Conservation (phyloP, 1,284 basidiomycete genomes). For the Trichosporon asahii region DNA sequence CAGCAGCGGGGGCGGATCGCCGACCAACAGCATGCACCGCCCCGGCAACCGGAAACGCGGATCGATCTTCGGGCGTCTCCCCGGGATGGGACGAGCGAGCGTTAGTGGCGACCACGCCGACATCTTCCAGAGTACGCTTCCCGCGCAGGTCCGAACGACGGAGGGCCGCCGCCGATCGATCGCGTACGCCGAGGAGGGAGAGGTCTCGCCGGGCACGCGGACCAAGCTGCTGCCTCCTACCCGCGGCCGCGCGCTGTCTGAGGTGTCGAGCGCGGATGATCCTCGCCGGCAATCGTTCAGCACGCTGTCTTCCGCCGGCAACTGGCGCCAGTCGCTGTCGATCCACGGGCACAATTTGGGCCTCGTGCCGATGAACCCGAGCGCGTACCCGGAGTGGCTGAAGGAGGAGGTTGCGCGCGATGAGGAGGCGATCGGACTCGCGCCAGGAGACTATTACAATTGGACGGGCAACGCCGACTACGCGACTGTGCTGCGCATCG, state of each 20-base stretch:
- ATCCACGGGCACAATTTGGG: constrained; percentile 19
- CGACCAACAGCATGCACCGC: constrained; percentile 2
- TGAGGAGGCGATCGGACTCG: constrained; percentile 15
- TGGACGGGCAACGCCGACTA: constrained; percentile 83
- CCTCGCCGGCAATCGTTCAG: constrained; percentile 43
- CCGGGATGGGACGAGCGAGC: constrained; percentile 13
- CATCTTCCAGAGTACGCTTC: constrained; percentile 44
- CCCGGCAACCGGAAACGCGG: constrained; percentile 24
- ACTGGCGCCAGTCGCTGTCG: constrained; percentile 11
- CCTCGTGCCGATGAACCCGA: constrained; percentile 37
- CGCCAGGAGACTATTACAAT: constrained; percentile 49
- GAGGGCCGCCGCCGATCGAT: constrained; percentile 11
- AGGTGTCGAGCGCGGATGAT: constrained; percentile 33
- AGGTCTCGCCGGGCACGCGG: constrained; percentile 17
- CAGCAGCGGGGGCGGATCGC: constrained; percentile 17
- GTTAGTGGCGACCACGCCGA: constrained; percentile 40
- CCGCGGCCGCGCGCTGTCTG: constrained; percentile 28
- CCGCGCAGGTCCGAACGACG: constrained; percentile 26
- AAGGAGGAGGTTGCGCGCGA: constrained; percentile 16
- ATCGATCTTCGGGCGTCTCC: constrained; percentile 28
- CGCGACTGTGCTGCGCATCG: constrained; percentile 79
- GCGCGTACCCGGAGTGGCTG: constrained; percentile 35
- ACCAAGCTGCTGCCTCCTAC: constrained; percentile 16
- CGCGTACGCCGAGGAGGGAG: background rate
- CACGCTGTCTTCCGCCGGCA: constrained; percentile 35